Evolutionary conservation across 768 basidiomycete species (phyloP).

Genomic region (Psilocybe azurescens): DNA sequence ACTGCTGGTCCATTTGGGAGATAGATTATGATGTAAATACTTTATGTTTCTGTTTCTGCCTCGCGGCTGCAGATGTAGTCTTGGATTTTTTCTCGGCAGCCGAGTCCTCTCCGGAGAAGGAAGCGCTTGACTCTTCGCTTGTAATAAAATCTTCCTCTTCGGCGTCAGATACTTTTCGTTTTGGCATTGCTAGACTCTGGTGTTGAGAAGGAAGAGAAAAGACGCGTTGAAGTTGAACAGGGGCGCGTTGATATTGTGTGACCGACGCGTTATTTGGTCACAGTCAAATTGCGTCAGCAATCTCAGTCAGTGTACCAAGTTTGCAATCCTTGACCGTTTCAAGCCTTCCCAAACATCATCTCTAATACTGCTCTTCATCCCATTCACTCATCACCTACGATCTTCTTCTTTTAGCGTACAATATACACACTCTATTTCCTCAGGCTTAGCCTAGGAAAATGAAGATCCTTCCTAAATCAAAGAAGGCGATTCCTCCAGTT

Average conservation of each 20-base stretch:
- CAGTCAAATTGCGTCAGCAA: slow-evolving; percentile 40
- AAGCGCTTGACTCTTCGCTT: not conserved
- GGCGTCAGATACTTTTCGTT: slow-evolving; percentile 12
- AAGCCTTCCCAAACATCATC: slow-evolving; percentile 6
- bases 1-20: not conserved
- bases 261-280: slow-evolving; percentile 23
- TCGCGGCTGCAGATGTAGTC: not conserved
- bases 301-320: slow-evolving; percentile 18
- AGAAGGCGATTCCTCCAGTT: slow-evolving; percentile 81
- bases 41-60: not conserved
- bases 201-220: not conserved
- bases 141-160: not conserved
- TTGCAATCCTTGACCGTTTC: slow-evolving; percentile 7
- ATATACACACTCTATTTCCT: slow-evolving; percentile 25
- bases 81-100: not conserved
- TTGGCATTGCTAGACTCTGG: slow-evolving; percentile 12
- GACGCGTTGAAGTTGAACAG: not conserved
- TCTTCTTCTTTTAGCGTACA: slow-evolving; percentile 6
- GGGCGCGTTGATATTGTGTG: slow-evolving; percentile 8
- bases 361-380: slow-evolving; percentile 6
- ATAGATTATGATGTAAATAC: not conserved
- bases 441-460: slow-evolving; percentile 67
- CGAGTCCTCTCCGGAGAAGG: not conserved
- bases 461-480: slow-evolving; percentile 89
- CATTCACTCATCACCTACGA: slow-evolving; percentile 3